phyloP scores from a whole-genome alignment of 1,284 basidiomycete species.

The Sanghuangporus weigelae region DNA sequence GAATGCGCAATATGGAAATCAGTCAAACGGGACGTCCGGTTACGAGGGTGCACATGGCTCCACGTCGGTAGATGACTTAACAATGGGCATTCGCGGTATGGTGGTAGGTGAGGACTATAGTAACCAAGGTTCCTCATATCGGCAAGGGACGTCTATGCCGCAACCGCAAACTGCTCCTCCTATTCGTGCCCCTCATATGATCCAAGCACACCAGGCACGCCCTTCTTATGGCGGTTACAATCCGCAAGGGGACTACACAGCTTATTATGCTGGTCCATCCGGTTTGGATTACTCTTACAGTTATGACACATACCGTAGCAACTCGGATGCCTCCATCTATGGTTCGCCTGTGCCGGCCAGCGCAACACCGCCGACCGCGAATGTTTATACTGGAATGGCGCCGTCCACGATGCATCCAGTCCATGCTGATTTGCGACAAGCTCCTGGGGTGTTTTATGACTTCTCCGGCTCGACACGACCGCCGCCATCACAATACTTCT shows the following conservation, averaged over 20 bases:
- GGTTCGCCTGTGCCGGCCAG: conserved; percentile 36
- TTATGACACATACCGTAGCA: conserved; percentile 48
- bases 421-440: conserved; percentile 42
- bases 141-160: conserved; percentile 21
- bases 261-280: conserved; percentile 46
- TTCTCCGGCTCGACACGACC: conserved; percentile 44
- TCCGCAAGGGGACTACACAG: conserved; percentile 48
- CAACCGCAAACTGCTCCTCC: conserved; percentile 26
- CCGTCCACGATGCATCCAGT: conserved; percentile 41
- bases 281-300: conserved; percentile 41
- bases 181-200: conserved; percentile 20
- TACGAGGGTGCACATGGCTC: conserved; percentile 42
- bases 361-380: conserved; percentile 35
- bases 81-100: conserved; percentile 59
- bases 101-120: conserved; percentile 57
- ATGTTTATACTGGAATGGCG: conserved; percentile 42
- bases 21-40: conserved; percentile 25
- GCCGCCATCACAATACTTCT: conserved; percentile 54
- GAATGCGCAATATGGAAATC: conserved; percentile 26
- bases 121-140: conserved; percentile 25
- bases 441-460: conserved; percentile 56
- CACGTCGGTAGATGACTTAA: conserved; percentile 46
- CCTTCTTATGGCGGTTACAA: conserved; percentile 43
- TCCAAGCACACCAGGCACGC: conserved; percentile 31
- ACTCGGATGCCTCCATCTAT: conserved; percentile 48